Conservation (phyloP, 2,329 filamentous ascomycete species). For the Calonectria leucothoes region DNA sequence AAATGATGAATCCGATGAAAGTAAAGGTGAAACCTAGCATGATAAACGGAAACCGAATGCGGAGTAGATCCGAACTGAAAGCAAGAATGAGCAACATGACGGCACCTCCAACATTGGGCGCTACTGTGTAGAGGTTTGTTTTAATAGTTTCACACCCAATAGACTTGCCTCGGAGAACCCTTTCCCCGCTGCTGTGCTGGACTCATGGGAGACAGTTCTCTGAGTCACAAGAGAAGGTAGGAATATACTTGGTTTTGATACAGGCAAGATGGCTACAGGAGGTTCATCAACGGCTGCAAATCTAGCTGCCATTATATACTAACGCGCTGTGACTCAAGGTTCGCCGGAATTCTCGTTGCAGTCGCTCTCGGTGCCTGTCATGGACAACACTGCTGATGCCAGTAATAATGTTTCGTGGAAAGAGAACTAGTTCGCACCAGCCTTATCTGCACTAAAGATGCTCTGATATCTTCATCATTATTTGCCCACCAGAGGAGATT, state of each 20-base stretch:
- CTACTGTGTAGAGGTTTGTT: conserved; percentile 61
- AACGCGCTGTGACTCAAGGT: not conserved
- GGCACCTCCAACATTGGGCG: conserved; percentile 59
- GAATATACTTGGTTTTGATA: not conserved
- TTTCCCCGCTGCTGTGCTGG: not conserved
- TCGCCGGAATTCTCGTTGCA: not conserved
- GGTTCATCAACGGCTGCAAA: not conserved
- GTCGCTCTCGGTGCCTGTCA: not conserved
- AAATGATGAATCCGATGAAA: conserved; percentile 56
- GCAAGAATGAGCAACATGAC: conserved; percentile 56
- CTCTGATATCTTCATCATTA: not conserved
- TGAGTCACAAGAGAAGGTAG: not conserved
- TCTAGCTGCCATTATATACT: not conserved
- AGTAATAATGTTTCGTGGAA: not conserved
- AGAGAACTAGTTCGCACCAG: not conserved
- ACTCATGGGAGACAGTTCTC: not conserved
- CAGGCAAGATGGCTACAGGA: not conserved
- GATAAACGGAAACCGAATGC: conserved; percentile 59
- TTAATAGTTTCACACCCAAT: too few relatives aligned
- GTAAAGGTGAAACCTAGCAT: conserved; percentile 48
- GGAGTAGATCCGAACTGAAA: conserved; percentile 56
- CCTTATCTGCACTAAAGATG: not conserved
- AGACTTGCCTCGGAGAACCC: not conserved
- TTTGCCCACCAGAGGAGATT: conserved; percentile 58
- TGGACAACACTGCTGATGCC: not conserved